Evolutionary conservation across 2,329 filamentous ascomycete species (phyloP).

Genomic region (Pestalotiopsis sp.): DNA sequence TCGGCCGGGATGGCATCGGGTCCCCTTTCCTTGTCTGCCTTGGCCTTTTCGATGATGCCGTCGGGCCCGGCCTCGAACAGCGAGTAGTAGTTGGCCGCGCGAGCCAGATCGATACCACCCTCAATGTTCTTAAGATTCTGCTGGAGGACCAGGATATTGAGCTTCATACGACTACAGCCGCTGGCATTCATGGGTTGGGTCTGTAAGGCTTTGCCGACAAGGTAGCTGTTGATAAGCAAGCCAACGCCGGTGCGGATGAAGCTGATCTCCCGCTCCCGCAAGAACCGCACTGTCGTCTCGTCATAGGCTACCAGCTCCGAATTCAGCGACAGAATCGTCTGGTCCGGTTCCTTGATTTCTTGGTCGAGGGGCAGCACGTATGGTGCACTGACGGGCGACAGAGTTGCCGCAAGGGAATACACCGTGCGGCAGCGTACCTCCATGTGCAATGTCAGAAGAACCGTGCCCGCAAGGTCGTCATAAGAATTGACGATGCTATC

Average conservation of each 20-base stretch:
- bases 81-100: constrained; percentile 68
- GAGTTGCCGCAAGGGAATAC: constrained; percentile 69
- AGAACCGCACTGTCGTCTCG: constrained; percentile 73
- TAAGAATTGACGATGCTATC: constrained; percentile 85
- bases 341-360: constrained; percentile 75
- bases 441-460: constrained; percentile 84
- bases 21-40: constrained; percentile 38
- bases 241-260: constrained; percentile 81
- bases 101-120: constrained; percentile 63
- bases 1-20: constrained; percentile 34
- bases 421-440: constrained; percentile 86
- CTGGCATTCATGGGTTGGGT: constrained; percentile 82
- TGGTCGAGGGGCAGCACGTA: constrained; percentile 66
- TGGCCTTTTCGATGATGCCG: constrained; percentile 64
- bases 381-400: constrained; percentile 61
- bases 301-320: constrained; percentile 84
- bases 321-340: constrained; percentile 81
- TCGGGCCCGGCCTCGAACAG: constrained; percentile 69
- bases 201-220: constrained; percentile 71
- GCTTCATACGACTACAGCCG: constrained; percentile 84
- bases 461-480: constrained; percentile 75
- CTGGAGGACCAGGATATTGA: constrained; percentile 93
- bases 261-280: constrained; percentile 69
- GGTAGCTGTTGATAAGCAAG: constrained; percentile 74
- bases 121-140: constrained; percentile 97